These are phyloP conservation scores for Parasarocladium wereldwijsianum DNA, from an alignment of 2,329 filamentous ascomycete genomes.

Conservation along the genomic window DNA sequence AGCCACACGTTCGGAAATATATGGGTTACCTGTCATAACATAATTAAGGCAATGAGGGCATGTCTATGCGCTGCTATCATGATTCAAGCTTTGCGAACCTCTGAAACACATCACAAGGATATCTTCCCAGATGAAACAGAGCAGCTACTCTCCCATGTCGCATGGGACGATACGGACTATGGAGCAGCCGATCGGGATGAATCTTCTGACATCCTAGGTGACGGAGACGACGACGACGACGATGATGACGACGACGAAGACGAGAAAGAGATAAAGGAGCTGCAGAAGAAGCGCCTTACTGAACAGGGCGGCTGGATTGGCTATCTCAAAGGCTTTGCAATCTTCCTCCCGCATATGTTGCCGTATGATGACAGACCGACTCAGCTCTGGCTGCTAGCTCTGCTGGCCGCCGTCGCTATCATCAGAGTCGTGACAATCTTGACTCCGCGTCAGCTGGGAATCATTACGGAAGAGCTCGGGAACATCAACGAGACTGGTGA, in stretches of 20 bases:
- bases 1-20: too few species aligned
- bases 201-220: too few species aligned
- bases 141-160: too few species aligned
- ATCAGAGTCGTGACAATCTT: constrained; percentile 11
- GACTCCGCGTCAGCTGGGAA: constrained; percentile 13
- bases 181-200: too few species aligned
- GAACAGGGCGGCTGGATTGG: constrained; percentile 12
- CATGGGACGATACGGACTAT: too few species aligned
- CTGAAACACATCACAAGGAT: too few species aligned
- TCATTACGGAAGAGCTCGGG: constrained; percentile 10
- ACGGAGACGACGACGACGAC: constrained; percentile 5
- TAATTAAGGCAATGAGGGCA: too few species aligned
- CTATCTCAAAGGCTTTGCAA: constrained; percentile 11
- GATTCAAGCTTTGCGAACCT: too few species aligned
- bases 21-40: too few species aligned
- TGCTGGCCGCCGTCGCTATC: constrained; percentile 8
- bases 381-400: constrained; percentile 12
- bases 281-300: constrained; percentile 10
- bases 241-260: constrained; percentile 10
- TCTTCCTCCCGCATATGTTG: constrained; percentile 13
- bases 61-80: too few species aligned
- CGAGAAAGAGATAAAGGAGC: constrained; percentile 10
- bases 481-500: too few species aligned
- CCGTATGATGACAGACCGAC: constrained; percentile 12
- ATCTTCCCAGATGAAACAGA: too few species aligned